Evolutionary conservation across 2,329 filamentous ascomycete species (phyloP).

Genomic region (Pezicula radicicola): DNA sequence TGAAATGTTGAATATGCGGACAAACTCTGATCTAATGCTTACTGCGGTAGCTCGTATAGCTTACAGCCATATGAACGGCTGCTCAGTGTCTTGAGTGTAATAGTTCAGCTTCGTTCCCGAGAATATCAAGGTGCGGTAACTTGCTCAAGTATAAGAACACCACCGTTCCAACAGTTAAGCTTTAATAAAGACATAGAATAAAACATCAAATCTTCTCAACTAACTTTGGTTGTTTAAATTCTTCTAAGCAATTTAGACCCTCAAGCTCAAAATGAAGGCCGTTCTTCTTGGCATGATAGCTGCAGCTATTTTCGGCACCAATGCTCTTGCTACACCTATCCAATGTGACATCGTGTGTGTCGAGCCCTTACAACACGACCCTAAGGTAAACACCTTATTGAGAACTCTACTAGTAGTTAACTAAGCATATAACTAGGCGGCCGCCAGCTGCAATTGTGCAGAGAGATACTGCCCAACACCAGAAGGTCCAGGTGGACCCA

Average conservation of each 20-base stretch:
- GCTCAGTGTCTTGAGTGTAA: background rate
- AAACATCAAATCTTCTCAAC: too few species aligned
- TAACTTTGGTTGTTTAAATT: background rate
- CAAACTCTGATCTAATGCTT: background rate
- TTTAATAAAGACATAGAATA: background rate
- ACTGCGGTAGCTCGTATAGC: background rate
- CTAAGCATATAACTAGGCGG: background rate
- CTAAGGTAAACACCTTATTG: background rate
- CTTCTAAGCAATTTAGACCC: background rate
- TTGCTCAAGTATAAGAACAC: background rate
- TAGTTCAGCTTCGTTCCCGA: background rate
- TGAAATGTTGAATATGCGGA: too few species aligned
- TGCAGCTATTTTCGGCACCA: background rate
- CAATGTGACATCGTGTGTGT: background rate
- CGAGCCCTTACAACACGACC: background rate
- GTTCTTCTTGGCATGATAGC: background rate
- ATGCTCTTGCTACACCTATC: background rate
- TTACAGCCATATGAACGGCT: background rate
- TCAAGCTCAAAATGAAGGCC: background rate
- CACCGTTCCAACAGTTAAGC: background rate
- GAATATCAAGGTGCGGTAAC: background rate
- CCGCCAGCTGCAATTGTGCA: background rate
- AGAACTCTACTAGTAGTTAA: background rate
- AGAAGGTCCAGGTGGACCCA: background rate
- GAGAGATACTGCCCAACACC: background rate